Base-by-base conservation (phyloP, 148 eudicot species). In the Dysphania ambrosioides region DNA sequence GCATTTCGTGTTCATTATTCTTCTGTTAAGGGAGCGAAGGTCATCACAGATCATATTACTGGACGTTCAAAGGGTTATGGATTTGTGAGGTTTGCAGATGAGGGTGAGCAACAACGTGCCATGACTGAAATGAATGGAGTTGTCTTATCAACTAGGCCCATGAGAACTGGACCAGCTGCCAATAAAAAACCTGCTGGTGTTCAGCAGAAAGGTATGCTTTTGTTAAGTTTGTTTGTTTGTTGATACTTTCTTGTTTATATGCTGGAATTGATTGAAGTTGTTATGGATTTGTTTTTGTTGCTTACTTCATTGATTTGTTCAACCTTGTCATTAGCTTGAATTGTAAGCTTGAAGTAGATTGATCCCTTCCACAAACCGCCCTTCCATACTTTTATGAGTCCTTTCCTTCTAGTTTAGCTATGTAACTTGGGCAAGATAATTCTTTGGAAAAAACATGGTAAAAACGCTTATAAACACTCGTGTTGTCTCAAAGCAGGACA, bases 41-140 rank as follows among this genome's bases (percentile, higher is more conserved):
- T 96, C 68, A 90, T 96, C 47, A 88, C 90, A 42, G 99, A 96
- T 83, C 91, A 89, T 70, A 40, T 72, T 16, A 90, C 97, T 16
- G 94, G 92, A 32, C 95, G 97, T 40, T 84, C 97, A 5, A 96
- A 93, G 84, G 99, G 99, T 51, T 96, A 92, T 79, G 99, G 99
- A 56, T 96, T 96, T 81, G 99, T 96, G 64, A 89, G 83, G 79
- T 96, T 96, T 83, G 97, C 82, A 30, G 99, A 96, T 80, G 99
- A 92, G 81, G 73, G 77, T 82, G 99, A 96, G 73, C 97, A 90
- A 66, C 24, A 82, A 24, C 94, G 95, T 30, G 97, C 99, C 8
- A 96, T 96, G 99, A 81, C 87, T 44, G 97, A 92, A 82, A 88
- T 95, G 94, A 92, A 90, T 81, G 99, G 99, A n/a, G 84, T 82